phyloP scores from a whole-genome alignment of 345 rosid genomes.

The Draba incana region DNA sequence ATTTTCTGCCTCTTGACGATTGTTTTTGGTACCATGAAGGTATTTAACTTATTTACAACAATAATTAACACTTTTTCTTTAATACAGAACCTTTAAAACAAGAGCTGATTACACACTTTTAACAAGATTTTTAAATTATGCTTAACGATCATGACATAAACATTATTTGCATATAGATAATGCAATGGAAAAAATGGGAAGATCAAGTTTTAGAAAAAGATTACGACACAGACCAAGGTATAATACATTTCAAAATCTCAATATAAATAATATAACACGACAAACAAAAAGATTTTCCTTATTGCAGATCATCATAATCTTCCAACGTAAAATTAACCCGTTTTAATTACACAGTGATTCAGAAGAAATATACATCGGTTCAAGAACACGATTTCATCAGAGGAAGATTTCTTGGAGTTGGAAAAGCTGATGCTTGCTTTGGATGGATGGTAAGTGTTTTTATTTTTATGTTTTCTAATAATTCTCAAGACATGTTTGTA shows the following conservation, averaged over 20 bases:
- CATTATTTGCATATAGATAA: conserved; percentile 50
- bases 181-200: conserved; percentile 72
- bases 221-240: conserved; percentile 47
- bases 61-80: background rate
- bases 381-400: conserved; percentile 75
- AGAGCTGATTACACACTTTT: background rate
- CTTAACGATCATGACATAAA: background rate
- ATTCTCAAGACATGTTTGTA: conserved; percentile 2
- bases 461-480: background rate
- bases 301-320: background rate
- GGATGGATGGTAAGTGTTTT: conserved; percentile 72
- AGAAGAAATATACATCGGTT: conserved; percentile 52
- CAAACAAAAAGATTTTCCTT: background rate
- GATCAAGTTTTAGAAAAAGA: conserved; percentile 41
- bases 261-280: too few relatives aligned
- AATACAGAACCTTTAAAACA: background rate
- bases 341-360: conserved; percentile 43
- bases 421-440: conserved; percentile 53
- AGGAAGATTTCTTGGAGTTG: conserved; percentile 66
- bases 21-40: conserved; percentile 76
- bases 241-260: background rate
- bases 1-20: conserved; percentile 75
- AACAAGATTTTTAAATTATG: background rate
- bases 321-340: background rate
- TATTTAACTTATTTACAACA: conserved; percentile 21